Conservation (phyloP, 176 grass and related monocot species). For the Cymbopogon citratus region DNA sequence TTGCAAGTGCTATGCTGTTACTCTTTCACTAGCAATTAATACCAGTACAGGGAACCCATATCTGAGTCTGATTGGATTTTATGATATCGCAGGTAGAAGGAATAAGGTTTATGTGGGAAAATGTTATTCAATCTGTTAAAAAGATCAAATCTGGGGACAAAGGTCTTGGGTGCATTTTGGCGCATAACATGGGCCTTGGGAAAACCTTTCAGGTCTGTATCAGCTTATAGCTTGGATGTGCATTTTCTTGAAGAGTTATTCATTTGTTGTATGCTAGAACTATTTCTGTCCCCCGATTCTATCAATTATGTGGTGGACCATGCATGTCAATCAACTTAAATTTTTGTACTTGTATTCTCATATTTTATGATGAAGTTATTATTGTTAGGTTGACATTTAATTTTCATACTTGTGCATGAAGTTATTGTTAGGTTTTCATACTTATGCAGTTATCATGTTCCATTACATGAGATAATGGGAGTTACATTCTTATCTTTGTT, state of each 20-base stretch:
- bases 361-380: background rate
- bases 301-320: constrained; percentile 1
- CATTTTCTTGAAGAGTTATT: constrained; percentile 17
- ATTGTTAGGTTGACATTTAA: background rate
- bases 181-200: constrained; percentile 96
- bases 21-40: background rate
- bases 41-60: background rate
- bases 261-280: constrained; percentile 2
- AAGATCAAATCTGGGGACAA: constrained; percentile 86
- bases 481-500: constrained; percentile 21
- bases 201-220: constrained; percentile 93
- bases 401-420: constrained; percentile 8
- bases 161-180: constrained; percentile 98
- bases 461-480: constrained; percentile 8
- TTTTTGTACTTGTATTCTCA: background rate
- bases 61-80: constrained; percentile 12
- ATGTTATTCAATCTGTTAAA: constrained; percentile 89
- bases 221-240: background rate
- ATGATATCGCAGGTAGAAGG: constrained; percentile 59
- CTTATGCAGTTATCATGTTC: background rate
- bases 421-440: background rate
- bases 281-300: background rate
- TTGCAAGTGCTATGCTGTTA: background rate
- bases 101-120: constrained; percentile 99
- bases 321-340: background rate